Percentiles rank a stretch among this genome's conserved stretches.
Evolutionary conservation across 768 basidiomycete species (phyloP).

Genomic region (Pulveroboletus ravenelii): DNA sequence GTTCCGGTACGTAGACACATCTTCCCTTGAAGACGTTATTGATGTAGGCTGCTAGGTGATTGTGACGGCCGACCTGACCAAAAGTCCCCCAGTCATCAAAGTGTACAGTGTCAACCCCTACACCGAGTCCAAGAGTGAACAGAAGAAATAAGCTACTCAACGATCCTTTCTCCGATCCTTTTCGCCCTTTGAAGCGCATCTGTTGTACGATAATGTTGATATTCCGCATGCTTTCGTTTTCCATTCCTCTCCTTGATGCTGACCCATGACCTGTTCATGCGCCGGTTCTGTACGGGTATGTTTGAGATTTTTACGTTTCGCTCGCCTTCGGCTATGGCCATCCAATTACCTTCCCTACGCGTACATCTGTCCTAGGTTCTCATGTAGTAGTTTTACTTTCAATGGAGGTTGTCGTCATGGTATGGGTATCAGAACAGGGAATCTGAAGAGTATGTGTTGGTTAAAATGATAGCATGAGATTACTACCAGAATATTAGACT

Average conservation of each 20-base stretch:
- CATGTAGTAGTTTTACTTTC: conserved; percentile 22
- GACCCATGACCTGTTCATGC: conserved; percentile 27
- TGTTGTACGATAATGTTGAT: conserved; percentile 31
- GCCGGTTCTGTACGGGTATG: conserved; percentile 27
- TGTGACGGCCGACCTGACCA: conserved; percentile 90
- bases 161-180: conserved; percentile 1
- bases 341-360: conserved; percentile 11
- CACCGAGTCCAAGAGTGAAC: conserved; percentile 46
- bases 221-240: conserved; percentile 29
- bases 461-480: background rate
- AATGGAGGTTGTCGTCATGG: conserved; percentile 8
- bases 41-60: conserved; percentile 58
- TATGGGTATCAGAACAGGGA: background rate
- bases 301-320: conserved; percentile 23
- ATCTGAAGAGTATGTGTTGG: background rate
- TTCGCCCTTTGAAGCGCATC: conserved; percentile 5
- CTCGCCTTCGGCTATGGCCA: conserved; percentile 12
- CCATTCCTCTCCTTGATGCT: conserved; percentile 28
- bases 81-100: conserved; percentile 95
- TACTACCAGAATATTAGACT: background rate
- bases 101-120: conserved; percentile 96
- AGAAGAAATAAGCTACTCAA: conserved; percentile 30
- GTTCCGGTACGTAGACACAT: conserved; percentile 65
- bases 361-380: conserved; percentile 18
- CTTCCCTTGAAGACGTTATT: background rate